These are phyloP conservation scores for Solanum paucissectum DNA, from an alignment of 257 asterid genomes.

Conservation along the genomic window DNA sequence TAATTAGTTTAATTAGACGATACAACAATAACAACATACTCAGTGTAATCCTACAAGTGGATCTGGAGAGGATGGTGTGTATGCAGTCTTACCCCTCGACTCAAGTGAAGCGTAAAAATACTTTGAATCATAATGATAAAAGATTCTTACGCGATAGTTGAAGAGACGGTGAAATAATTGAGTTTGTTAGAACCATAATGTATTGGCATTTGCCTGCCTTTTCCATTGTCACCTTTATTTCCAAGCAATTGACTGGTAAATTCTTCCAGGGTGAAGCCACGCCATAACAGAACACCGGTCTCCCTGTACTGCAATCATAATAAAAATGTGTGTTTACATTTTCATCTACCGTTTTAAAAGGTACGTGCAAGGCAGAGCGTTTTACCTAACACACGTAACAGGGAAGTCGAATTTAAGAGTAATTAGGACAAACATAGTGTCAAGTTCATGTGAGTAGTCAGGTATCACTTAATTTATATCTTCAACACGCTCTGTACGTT, in stretches of 20 bases:
- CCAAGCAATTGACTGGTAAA: conserved; percentile 74
- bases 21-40: too few species aligned
- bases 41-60: too few species aligned
- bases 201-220: conserved; percentile 96
- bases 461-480: too few species aligned
- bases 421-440: neutral
- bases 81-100: too few species aligned
- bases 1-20: neutral
- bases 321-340: neutral
- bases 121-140: neutral
- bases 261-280: conserved; percentile 68
- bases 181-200: conserved; percentile 73
- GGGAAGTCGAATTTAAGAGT: neutral
- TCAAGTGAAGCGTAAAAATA: too few species aligned
- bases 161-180: conserved; percentile 64
- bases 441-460: too few species aligned
- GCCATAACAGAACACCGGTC: conserved; percentile 82
- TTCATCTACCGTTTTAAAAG: neutral
- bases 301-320: conserved; percentile 57
- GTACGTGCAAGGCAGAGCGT: neutral
- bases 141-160: conserved; percentile 65
- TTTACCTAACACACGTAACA: neutral
- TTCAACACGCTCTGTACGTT: too few species aligned
- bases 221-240: conserved; percentile 51
- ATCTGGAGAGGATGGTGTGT: too few species aligned